These are phyloP conservation scores for Rhizophlyctis rosea DNA, from an alignment of 192 early-diverging fungal species.

Conservation along the genomic window DNA sequence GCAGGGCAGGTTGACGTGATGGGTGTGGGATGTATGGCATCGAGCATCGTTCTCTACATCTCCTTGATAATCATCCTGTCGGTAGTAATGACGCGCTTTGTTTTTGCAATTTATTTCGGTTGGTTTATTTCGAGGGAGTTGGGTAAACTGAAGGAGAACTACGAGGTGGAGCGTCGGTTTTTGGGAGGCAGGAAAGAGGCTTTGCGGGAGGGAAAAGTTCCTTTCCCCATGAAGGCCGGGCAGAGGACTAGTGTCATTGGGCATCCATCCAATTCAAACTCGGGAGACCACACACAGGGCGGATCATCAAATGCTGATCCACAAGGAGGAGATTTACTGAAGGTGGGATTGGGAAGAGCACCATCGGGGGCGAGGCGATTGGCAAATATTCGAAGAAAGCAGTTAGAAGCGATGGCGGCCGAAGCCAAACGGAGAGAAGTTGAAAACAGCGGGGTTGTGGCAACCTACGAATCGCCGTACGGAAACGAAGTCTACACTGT, in stretches of 20 bases:
- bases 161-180: not conserved
- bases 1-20: constrained; percentile 28
- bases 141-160: constrained; percentile 56
- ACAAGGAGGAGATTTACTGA: too few relatives aligned
- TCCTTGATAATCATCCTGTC: constrained; percentile 35
- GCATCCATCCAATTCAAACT: not conserved
- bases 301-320: too few relatives aligned
- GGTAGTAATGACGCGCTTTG: constrained; percentile 48
- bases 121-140: constrained; percentile 77
- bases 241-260: not conserved
- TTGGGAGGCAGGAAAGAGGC: constrained; percentile 3
- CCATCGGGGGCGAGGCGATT: not conserved
- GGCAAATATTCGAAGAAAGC: not conserved
- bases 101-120: constrained; percentile 72
- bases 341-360: not conserved
- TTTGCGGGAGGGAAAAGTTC: constrained; percentile 19
- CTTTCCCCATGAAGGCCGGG: constrained; percentile 23
- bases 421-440: not conserved
- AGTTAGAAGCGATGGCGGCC: not conserved
- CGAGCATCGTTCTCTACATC: constrained; percentile 37
- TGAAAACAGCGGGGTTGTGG: not conserved
- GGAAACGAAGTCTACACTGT: constrained; percentile 45
- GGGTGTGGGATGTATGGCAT: constrained; percentile 31
- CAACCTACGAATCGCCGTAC: constrained; percentile 17
- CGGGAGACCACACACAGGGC: too few relatives aligned